Evolutionary conservation across 2,329 filamentous ascomycete genomes (phyloP).

Genomic region (Xylariaceae sp.): DNA sequence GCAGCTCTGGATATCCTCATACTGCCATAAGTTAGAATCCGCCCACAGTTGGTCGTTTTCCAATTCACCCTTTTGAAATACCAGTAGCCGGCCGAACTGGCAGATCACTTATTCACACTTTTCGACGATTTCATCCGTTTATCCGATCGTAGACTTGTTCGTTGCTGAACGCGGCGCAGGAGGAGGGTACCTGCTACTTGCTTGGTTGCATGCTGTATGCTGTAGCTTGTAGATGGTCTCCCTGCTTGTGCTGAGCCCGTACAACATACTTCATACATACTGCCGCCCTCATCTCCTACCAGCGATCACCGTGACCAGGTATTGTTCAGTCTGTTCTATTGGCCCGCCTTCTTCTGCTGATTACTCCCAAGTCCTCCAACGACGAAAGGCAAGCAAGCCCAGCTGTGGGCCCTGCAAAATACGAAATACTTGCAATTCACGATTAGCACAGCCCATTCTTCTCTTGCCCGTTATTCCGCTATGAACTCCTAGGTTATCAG

Average conservation of each 20-base stretch:
- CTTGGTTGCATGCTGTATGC: neutral
- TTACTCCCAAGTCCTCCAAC: neutral
- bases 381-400: constrained; percentile 6
- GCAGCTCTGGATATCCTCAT: constrained; percentile 15
- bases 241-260: neutral
- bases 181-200: neutral
- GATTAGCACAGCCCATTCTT: constrained; percentile 5
- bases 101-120: constrained; percentile 9
- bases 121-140: constrained; percentile 2
- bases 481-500: constrained; percentile 21
- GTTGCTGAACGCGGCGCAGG: no score
- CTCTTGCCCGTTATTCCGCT: constrained; percentile 10
- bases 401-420: neutral
- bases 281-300: neutral
- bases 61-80: no score
- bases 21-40: neutral
- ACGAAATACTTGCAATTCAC: neutral
- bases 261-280: no score
- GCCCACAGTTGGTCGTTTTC: no score
- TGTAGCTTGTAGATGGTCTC: neutral
- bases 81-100: constrained; percentile 15
- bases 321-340: no score
- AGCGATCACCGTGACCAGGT: no score
- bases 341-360: neutral
- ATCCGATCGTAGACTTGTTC: constrained; percentile 1